Evolutionary conservation across 2,329 filamentous ascomycete genomes (phyloP).

Genomic region (Amauroascus niger): DNA sequence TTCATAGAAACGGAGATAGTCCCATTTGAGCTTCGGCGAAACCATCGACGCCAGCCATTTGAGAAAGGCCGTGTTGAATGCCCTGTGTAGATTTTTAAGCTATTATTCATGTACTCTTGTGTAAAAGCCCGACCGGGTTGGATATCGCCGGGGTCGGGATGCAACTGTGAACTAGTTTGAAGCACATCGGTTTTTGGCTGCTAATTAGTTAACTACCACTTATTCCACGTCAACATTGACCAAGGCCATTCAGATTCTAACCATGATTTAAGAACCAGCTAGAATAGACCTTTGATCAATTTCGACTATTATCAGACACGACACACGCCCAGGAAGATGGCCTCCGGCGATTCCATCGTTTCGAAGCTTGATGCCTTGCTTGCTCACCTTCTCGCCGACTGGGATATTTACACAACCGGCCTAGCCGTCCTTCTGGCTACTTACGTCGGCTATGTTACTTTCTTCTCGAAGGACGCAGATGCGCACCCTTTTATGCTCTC

Average conservation of each 20-base stretch:
- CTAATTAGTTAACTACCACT: not conserved
- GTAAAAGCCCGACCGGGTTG: too few species aligned
- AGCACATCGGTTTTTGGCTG: too few species aligned
- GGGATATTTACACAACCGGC: conserved; percentile 70
- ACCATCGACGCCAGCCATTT: too few species aligned
- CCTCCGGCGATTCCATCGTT: conserved; percentile 45
- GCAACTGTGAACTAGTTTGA: not conserved
- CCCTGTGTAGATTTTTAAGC: too few species aligned
- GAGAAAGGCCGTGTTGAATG: too few species aligned
- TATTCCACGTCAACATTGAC: not conserved
- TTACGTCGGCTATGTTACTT: conserved; percentile 60
- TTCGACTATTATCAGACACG: not conserved
- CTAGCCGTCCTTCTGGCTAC: conserved; percentile 57
- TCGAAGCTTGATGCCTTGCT: conserved; percentile 63
- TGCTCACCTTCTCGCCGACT: conserved; percentile 61
- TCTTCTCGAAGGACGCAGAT: conserved; percentile 70
- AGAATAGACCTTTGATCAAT: not conserved
- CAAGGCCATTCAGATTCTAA: not conserved
- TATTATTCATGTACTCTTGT: too few species aligned
- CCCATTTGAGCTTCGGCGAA: too few species aligned
- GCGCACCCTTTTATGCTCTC: conserved; percentile 84
- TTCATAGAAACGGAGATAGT: too few species aligned
- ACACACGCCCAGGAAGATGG: conserved; percentile 25
- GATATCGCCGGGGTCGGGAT: not conserved
- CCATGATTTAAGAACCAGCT: not conserved